Percentiles rank a stretch among this genome's conserved stretches.
Conservation (phyloP, 331 rosid genomes). For the Rosa hybrid region DNA sequence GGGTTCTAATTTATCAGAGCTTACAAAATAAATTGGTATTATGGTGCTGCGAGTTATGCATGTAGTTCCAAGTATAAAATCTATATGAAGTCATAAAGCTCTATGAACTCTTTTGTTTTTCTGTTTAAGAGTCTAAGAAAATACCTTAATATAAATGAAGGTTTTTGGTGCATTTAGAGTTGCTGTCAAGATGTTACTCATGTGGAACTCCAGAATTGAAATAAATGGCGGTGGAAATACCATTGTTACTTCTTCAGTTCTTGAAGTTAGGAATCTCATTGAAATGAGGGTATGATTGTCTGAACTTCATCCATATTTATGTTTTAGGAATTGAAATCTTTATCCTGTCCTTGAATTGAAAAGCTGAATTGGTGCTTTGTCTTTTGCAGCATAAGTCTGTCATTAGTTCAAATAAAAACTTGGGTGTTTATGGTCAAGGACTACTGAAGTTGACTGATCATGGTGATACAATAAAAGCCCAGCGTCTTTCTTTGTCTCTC, state of each 20-base stretch:
- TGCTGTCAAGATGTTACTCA: constrained; percentile 90
- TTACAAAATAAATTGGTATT: not conserved
- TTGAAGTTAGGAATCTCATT: constrained; percentile 96
- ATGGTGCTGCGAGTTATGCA: not conserved
- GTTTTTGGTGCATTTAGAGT: constrained; percentile 99
- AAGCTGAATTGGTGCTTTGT: constrained; percentile 31
- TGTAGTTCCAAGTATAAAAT: not conserved
- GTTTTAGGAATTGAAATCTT: constrained; percentile 16
- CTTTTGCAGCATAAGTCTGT: constrained; percentile 81
- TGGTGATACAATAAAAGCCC: constrained; percentile 93
- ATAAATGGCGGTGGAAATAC: constrained; percentile 85
- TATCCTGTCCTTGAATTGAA: constrained; percentile 28
- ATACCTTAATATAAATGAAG: constrained; percentile 48
- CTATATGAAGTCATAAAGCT: not conserved
- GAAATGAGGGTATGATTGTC: constrained; percentile 73
- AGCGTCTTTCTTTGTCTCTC: constrained; percentile 94
- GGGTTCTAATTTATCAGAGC: not conserved
- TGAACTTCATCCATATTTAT: constrained; percentile 27
- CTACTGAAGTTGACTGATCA: constrained; percentile 78
- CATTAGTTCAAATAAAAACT: constrained; percentile 81
- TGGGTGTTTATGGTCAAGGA: constrained; percentile 98
- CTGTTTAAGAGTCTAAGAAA: constrained; percentile 27
- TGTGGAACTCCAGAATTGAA: constrained; percentile 89
- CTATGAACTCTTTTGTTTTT: not conserved
- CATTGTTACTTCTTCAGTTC: constrained; percentile 78